Percentiles rank a stretch among this genome's conserved stretches.
phyloP scores from a whole-genome alignment of 2,329 filamentous ascomycete species.

The Pseudogymnoascus sp. region DNA sequence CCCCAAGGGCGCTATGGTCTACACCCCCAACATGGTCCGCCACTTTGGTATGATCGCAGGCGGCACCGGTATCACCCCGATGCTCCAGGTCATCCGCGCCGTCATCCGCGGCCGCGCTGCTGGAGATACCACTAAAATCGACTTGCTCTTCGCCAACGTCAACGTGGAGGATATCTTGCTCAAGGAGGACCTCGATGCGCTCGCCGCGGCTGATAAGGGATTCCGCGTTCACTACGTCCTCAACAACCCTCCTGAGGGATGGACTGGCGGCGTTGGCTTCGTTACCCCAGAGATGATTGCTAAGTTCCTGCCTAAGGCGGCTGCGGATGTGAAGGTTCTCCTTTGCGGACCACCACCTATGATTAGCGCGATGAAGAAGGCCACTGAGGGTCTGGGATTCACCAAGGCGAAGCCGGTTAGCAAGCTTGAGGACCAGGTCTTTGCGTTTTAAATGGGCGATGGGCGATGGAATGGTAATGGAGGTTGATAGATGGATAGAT shows the following conservation, averaged over 20 bases:
- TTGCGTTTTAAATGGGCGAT: slow-evolving; percentile 64
- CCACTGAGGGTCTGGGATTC: slow-evolving; percentile 80
- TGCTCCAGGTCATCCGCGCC: slow-evolving; percentile 92
- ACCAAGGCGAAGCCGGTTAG: slow-evolving; percentile 89
- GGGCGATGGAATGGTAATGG: neutral
- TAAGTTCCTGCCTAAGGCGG: slow-evolving; percentile 75
- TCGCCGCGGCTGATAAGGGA: slow-evolving; percentile 67
- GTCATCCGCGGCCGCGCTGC: slow-evolving; percentile 72
- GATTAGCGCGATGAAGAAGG: slow-evolving; percentile 96
- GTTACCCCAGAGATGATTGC: slow-evolving; percentile 95
- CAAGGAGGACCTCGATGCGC: slow-evolving; percentile 78
- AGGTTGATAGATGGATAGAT: neutral
- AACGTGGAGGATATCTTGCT: slow-evolving; percentile 87
- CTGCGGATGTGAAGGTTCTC: slow-evolving; percentile 83
- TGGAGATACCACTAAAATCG: slow-evolving; percentile 81
- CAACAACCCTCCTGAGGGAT: slow-evolving; percentile 88
- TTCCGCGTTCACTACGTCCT: slow-evolving; percentile 92
- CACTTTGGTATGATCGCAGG: slow-evolving; percentile 98
- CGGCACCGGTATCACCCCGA: slow-evolving; percentile 95
- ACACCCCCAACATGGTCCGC: slow-evolving; percentile 92
- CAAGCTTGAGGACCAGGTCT: slow-evolving; percentile 97
- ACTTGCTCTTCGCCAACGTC: slow-evolving; percentile 96
- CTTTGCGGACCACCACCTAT: slow-evolving; percentile 95
- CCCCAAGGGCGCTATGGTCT: slow-evolving; percentile 96
- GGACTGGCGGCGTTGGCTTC: slow-evolving; percentile 89